A percentile compares a stretch with the other conserved stretches of the same genome.
Evolutionary conservation across 768 basidiomycete genomes (phyloP).

Genomic region (Calocybe gangraenosa): DNA sequence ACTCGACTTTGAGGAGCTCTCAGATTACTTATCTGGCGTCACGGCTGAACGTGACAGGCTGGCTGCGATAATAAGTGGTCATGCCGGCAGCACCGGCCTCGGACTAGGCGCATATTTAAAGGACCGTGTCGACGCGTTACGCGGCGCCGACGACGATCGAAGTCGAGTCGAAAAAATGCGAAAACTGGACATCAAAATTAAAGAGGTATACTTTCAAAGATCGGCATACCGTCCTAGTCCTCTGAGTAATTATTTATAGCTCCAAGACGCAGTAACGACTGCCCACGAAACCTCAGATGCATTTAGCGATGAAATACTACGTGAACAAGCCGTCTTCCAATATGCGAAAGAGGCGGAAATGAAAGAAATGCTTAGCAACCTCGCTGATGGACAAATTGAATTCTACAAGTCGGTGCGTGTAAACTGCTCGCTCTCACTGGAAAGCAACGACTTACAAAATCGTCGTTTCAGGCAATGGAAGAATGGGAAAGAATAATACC

Average conservation of each 20-base stretch:
- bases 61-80: constrained; percentile 85
- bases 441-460: constrained; percentile 1
- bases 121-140: constrained; percentile 86
- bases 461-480: constrained; percentile 71
- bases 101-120: constrained; percentile 88
- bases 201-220: constrained; percentile 64
- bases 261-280: constrained; percentile 94
- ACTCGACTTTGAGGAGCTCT: constrained; percentile 96
- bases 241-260: constrained; percentile 38
- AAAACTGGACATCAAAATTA: constrained; percentile 91
- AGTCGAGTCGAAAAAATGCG: constrained; percentile 91
- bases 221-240: no score
- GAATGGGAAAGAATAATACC: constrained; percentile 97
- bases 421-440: constrained; percentile 26
- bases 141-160: constrained; percentile 91
- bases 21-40: constrained; percentile 91
- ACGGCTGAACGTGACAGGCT: constrained; percentile 91
- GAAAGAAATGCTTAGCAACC: constrained; percentile 88
- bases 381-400: constrained; percentile 94
- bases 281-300: constrained; percentile 95
- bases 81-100: constrained; percentile 78
- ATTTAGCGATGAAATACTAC: constrained; percentile 91
- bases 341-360: constrained; percentile 90
- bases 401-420: constrained; percentile 73
- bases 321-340: constrained; percentile 90